Conservation (phyloP, 495 filamentous ascomycete species). For the Chaetomidium leptoderma region DNA sequence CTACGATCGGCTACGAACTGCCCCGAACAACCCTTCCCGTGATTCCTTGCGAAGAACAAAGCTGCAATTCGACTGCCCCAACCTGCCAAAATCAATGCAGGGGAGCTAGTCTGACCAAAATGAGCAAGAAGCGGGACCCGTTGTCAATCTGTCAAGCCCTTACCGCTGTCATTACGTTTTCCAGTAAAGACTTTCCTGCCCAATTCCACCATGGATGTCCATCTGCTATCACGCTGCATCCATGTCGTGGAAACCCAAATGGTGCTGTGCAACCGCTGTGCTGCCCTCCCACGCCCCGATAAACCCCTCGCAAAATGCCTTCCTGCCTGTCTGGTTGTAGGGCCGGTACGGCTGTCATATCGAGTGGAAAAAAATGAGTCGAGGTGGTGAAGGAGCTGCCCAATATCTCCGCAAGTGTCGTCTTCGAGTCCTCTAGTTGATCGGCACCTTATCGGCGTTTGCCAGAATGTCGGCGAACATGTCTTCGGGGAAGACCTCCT, state of each 20-base stretch:
- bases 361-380: background rate
- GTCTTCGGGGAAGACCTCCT: slow-evolving; percentile 64
- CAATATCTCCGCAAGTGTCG: background rate
- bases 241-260: background rate
- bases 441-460: slow-evolving; percentile 59
- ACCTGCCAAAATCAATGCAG: background rate
- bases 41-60: background rate
- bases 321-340: background rate
- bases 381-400: background rate
- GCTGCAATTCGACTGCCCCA: background rate
- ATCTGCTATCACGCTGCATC: slow-evolving; percentile 9
- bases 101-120: background rate
- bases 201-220: background rate
- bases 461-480: slow-evolving; percentile 49
- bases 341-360: background rate
- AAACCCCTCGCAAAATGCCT: background rate
- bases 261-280: background rate
- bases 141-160: slow-evolving; percentile 2
- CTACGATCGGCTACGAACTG: too few relatives aligned
- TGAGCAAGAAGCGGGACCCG: slow-evolving; percentile 6
- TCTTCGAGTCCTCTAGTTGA: slow-evolving; percentile 26
- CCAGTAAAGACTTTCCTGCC: slow-evolving; percentile 17
- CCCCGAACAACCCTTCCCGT: too few relatives aligned
- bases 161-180: slow-evolving; percentile 14
- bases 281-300: background rate